Base-by-base conservation (phyloP, 1,139 yeast genomes). In the Kodamaea fungicola region DNA sequence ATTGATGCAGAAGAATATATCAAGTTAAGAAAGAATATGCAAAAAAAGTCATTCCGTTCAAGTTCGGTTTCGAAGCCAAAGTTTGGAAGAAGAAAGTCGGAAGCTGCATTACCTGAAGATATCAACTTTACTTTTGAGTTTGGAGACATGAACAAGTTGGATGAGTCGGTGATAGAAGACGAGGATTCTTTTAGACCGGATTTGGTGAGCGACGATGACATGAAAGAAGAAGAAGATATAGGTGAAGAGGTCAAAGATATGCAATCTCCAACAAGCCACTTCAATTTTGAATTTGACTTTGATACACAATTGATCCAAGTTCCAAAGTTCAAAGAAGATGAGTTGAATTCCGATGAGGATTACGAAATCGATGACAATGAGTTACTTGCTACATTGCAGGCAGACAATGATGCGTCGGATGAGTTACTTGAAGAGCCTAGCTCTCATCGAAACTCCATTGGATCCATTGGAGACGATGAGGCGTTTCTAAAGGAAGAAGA, bases 301-400 rank as follows among this genome's bases (percentile, higher is more conserved):
- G 67, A 64, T 40, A 45, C 61, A 32, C 68, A 64, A 36, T 57
- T 61, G 28, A 52, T 67, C 13, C 67, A 67, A 40, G 80, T 75
- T 2, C 81, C 82, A 2, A 71, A 69, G 43, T 61, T 76, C 42
- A 66, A 67, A 35, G 80, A 74, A 12, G 75, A 71, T 26, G 82
- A 76, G 34, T 52, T 75, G 24, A 70, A 75, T 35, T 79, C 88
- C 0, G 89, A 82, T 42, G 86, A 76, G 8, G 83, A 77, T 51
- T 76, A 80, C 52, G 87, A 82, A 51, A 78, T 83, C 43, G 89
- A 83, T 54, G 84, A 81, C 50, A 83, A 82, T 48, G 85, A 80
- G 44, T 68, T 83, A 42, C 70, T 83, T 39, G 83, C 83, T 31
- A 80, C 88, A 1, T 64, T 80, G 35, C 84, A 80, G 47, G 84